Conservation (phyloP, 179 eudicot genomes). For the Patellifolia procumbens region DNA sequence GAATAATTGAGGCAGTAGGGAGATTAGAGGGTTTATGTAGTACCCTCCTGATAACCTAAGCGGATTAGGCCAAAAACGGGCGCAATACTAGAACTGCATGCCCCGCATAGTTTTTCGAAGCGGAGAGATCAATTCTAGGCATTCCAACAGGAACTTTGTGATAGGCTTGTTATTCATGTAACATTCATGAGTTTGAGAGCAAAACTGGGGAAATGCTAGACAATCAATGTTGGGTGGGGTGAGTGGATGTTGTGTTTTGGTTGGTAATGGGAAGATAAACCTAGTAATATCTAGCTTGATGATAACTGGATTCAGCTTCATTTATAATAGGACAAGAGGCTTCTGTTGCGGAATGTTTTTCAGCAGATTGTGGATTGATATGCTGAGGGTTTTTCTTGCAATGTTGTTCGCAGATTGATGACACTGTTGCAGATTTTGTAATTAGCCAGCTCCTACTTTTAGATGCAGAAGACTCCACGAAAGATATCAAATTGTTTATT, state of each 20-base stretch:
- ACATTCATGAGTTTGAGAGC: not conserved
- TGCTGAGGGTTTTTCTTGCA: not conserved
- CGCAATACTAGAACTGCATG: too few relatives aligned
- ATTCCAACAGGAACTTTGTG: too few relatives aligned
- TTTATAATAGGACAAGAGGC: not conserved
- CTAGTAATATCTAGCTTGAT: not conserved
- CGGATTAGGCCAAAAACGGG: too few relatives aligned
- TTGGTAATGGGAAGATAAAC: not conserved
- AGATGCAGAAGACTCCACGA: slow-evolving; percentile 80
- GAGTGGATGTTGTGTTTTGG: not conserved
- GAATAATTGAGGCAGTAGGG: too few relatives aligned
- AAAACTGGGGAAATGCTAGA: not conserved
- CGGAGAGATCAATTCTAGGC: too few relatives aligned
- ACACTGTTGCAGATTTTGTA: slow-evolving; percentile 78
- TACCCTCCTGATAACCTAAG: too few relatives aligned
- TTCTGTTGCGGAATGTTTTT: not conserved
- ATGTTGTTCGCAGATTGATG: slow-evolving; percentile 66
- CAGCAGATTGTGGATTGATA: not conserved
- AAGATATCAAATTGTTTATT: slow-evolving; percentile 79
- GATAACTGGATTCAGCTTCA: not conserved
- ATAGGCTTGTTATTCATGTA: not conserved
- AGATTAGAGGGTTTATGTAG: too few relatives aligned
- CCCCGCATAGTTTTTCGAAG: too few relatives aligned
- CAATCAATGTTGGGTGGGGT: not conserved
- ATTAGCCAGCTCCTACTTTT: slow-evolving; percentile 81